Conservation (phyloP, 2,329 filamentous ascomycete species). For the Elsinoe ampelina region DNA sequence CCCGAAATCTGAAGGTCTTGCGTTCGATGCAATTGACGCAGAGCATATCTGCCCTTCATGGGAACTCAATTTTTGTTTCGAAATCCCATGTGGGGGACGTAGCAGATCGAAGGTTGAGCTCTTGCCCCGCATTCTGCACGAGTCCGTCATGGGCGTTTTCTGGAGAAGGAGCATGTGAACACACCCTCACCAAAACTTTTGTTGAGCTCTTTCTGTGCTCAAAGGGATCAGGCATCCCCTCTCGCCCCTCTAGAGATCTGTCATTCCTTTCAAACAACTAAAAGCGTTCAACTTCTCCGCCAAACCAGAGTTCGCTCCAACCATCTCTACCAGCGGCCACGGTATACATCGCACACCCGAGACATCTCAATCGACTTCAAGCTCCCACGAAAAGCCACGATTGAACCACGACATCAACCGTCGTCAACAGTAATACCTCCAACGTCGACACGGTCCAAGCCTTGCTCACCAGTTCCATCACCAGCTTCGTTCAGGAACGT, state of each 20-base stretch:
- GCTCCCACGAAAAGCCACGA: background rate
- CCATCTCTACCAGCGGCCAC: background rate
- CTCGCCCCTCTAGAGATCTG: background rate
- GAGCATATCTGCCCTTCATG: too few relatives aligned
- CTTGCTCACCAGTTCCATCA: conserved; percentile 3
- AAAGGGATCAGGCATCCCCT: background rate
- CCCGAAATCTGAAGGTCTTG: too few relatives aligned
- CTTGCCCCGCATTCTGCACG: background rate
- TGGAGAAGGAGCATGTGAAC: background rate
- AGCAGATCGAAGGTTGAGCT: background rate
- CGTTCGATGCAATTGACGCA: too few relatives aligned
- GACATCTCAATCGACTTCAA: background rate
- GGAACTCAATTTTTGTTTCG: too few relatives aligned
- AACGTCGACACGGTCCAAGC: conserved; percentile 10
- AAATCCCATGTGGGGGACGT: too few relatives aligned
- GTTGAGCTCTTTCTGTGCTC: background rate
- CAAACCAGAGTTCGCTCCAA: background rate
- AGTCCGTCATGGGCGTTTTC: background rate
- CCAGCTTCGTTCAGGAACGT: conserved; percentile 2
- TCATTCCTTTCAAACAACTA: background rate
- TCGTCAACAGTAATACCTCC: conserved; percentile 3
- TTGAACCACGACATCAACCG: background rate
- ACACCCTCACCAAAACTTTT: background rate
- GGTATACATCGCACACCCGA: background rate
- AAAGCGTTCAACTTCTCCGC: background rate